A percentile compares a stretch with the other conserved stretches of the same genome.
These are phyloP conservation scores for Coemansia aciculifera DNA, from an alignment of 192 early-diverging fungal genomes.

Conservation along the genomic window DNA sequence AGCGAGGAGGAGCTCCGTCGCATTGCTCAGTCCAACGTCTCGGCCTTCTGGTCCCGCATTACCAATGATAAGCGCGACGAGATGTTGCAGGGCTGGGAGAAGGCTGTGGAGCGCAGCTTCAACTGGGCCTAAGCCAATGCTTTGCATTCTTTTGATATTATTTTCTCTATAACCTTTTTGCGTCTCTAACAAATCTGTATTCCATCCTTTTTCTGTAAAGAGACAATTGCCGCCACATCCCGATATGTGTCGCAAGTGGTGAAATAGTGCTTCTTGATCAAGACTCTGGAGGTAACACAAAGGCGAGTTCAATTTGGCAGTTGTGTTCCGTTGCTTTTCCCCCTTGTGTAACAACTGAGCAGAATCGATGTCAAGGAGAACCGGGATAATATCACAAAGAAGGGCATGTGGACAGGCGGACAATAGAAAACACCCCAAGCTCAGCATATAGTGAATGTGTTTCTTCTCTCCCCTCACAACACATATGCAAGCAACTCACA, in stretches of 20 bases:
- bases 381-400: background rate
- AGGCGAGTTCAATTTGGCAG: no score
- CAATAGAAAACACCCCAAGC: background rate
- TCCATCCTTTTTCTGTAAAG: background rate
- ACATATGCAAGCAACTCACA: background rate
- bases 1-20: conserved; percentile 57
- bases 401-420: background rate
- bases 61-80: conserved; percentile 59
- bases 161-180: background rate
- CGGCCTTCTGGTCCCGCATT: conserved; percentile 55
- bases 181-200: background rate
- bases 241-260: background rate
- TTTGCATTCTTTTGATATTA: conserved; percentile 2
- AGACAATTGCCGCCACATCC: background rate
- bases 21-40: conserved; percentile 55
- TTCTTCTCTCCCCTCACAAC: background rate
- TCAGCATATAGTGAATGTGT: background rate
- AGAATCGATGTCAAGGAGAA: background rate
- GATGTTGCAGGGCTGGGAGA: conserved; percentile 69
- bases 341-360: background rate
- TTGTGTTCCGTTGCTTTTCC: background rate
- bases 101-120: conserved; percentile 70
- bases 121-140: conserved; percentile 57
- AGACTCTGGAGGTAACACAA: background rate
- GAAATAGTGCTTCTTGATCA: background rate